These are phyloP conservation scores for Colletotrichum tropicicola DNA, from an alignment of 2,329 filamentous ascomycete species.

Conservation along the genomic window DNA sequence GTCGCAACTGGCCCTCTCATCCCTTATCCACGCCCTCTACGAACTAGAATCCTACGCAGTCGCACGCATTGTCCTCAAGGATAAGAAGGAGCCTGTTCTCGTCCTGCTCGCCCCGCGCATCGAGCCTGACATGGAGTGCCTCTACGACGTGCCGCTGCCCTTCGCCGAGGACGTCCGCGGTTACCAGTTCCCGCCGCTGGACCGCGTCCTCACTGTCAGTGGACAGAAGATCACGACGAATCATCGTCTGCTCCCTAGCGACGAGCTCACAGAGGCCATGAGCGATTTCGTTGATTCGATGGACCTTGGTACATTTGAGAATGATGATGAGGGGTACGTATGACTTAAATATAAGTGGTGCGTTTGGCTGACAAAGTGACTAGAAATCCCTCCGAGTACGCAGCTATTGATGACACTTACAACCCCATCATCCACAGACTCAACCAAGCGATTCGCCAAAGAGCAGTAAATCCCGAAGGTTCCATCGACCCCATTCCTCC, in stretches of 20 bases:
- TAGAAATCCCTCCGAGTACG: slow-evolving; percentile 70
- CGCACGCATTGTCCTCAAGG: slow-evolving; percentile 85
- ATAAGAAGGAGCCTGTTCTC: slow-evolving; percentile 79
- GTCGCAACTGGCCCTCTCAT: slow-evolving; percentile 85
- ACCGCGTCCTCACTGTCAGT: slow-evolving; percentile 86
- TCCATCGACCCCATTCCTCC: slow-evolving; percentile 69
- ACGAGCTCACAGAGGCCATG: slow-evolving; percentile 83
- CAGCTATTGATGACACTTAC: slow-evolving; percentile 82
- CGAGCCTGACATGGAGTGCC: slow-evolving; percentile 81
- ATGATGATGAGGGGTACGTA: slow-evolving; percentile 77
- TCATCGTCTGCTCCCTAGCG: slow-evolving; percentile 83
- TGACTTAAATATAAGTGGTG: neutral
- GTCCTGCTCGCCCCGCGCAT: slow-evolving; percentile 83
- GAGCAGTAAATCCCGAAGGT: slow-evolving; percentile 78
- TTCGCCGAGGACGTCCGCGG: slow-evolving; percentile 91
- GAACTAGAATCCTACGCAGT: slow-evolving; percentile 89
- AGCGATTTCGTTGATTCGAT: slow-evolving; percentile 91
- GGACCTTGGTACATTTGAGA: slow-evolving; percentile 79
- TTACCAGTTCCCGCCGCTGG: slow-evolving; percentile 92
- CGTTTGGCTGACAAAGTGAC: slow-evolving; percentile 27
- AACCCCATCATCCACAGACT: slow-evolving; percentile 89
- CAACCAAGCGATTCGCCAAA: slow-evolving; percentile 83
- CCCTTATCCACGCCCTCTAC: slow-evolving; percentile 85
- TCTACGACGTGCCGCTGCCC: slow-evolving; percentile 89
- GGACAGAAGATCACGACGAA: slow-evolving; percentile 78